A percentile compares a stretch with the other conserved stretches of the same genome.
Conservation (phyloP, 1,139 yeast species). For the Eremothecium cymbalariae region DNA sequence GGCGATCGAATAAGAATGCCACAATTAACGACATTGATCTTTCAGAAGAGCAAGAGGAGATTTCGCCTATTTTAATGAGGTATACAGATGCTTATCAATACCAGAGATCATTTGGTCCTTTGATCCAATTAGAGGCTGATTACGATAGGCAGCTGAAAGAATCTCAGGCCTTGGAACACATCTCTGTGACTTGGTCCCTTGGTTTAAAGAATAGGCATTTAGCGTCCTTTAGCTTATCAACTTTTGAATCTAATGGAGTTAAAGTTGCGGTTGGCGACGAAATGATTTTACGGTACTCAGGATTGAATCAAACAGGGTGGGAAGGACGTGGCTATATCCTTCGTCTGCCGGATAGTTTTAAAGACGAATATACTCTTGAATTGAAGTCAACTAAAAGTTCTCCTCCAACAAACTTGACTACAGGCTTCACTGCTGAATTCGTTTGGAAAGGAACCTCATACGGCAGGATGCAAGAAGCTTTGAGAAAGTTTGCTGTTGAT, state of each 20-base stretch:
- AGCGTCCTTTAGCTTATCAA: conserved; percentile 62
- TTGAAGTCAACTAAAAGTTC: conserved; percentile 37
- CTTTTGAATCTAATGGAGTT: conserved; percentile 56
- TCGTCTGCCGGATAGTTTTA: conserved; percentile 57
- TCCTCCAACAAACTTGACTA: conserved; percentile 45
- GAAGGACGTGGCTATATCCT: conserved; percentile 64
- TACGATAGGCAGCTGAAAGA: conserved; percentile 69
- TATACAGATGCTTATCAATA: conserved; percentile 81
- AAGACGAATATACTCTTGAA: conserved; percentile 70
- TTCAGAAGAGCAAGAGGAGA: conserved; percentile 50
- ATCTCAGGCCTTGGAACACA: conserved; percentile 67
- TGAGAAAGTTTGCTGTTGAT: conserved; percentile 63
- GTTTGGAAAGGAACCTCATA: conserved; percentile 86
- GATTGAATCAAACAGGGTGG: conserved; percentile 51
- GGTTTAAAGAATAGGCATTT: conserved; percentile 58
- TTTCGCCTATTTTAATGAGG: conserved; percentile 64
- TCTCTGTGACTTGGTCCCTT: conserved; percentile 66
- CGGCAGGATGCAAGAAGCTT: conserved; percentile 75
- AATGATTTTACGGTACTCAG: conserved; percentile 54
- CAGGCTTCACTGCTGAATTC: conserved; percentile 76
- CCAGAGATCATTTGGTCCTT: conserved; percentile 78
- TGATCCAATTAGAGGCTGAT: conserved; percentile 74
- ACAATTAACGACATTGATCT: conserved; percentile 51
- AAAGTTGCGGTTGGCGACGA: conserved; percentile 86
- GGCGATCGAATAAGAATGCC: conserved; percentile 68